These are phyloP conservation scores for Hypoxylon sp. DNA, from an alignment of 2,329 filamentous ascomycete genomes.

Conservation along the genomic window DNA sequence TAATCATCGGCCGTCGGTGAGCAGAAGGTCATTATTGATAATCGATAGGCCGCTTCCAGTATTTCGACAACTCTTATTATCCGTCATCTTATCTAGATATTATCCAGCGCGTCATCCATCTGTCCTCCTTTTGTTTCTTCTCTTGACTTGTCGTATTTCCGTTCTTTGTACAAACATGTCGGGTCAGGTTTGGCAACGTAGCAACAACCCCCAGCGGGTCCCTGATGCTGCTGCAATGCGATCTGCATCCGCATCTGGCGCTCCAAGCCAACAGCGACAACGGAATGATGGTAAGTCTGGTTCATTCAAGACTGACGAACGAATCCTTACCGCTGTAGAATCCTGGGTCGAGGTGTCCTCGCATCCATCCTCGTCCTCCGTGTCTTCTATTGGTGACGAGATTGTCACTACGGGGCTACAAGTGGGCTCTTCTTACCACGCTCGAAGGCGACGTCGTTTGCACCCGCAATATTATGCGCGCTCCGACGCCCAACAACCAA, in stretches of 20 bases:
- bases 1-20: constrained; percentile 40
- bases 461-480: constrained; percentile 53
- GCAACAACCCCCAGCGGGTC: constrained; percentile 43
- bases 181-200: constrained; percentile 48
- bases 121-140: constrained; percentile 13
- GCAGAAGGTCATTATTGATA: constrained; percentile 27
- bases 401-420: constrained; percentile 91
- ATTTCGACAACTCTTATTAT: constrained; percentile 15
- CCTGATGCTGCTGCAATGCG: constrained; percentile 41
- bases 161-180: constrained; percentile 40
- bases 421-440: constrained; percentile 76
- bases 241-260: constrained; percentile 40
- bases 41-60: constrained; percentile 23
- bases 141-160: constrained; percentile 17
- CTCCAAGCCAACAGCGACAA: constrained; percentile 46
- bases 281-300: constrained; percentile 51
- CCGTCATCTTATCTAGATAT: constrained; percentile 3
- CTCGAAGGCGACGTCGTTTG: constrained; percentile 70
- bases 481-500: constrained; percentile 54
- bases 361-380: constrained; percentile 91
- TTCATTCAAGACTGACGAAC: constrained; percentile 24
- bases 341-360: constrained; percentile 97
- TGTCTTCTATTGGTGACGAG: constrained; percentile 88
- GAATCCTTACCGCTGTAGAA: constrained; percentile 69
- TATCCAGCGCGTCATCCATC: neutral